Conservation (phyloP, 2,329 filamentous ascomycete species). For the Hypoxylon sp. region DNA sequence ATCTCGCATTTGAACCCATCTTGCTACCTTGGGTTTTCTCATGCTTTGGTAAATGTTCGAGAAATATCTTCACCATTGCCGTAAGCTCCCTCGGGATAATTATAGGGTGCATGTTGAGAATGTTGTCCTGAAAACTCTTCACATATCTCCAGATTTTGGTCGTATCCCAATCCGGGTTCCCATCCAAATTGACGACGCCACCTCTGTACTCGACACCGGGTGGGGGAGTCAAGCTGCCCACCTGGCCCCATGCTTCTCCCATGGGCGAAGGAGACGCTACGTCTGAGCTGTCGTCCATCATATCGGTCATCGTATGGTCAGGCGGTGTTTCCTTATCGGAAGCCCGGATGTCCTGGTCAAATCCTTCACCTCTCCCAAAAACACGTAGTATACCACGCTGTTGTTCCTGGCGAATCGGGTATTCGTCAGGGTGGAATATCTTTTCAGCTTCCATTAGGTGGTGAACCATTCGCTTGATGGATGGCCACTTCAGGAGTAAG, state of each 20-base stretch:
- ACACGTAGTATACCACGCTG: slow-evolving; percentile 80
- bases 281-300: slow-evolving; percentile 64
- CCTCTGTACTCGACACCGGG: slow-evolving; percentile 56
- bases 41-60: slow-evolving; percentile 62
- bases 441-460: slow-evolving; percentile 64
- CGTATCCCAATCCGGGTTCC: slow-evolving; percentile 69
- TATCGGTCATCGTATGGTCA: slow-evolving; percentile 56
- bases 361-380: slow-evolving; percentile 84
- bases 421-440: slow-evolving; percentile 74
- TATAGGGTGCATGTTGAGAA: slow-evolving; percentile 77
- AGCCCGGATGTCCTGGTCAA: slow-evolving; percentile 67
- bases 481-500: slow-evolving; percentile 80
- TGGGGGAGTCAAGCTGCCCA: slow-evolving; percentile 66
- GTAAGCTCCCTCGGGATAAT: slow-evolving; percentile 68
- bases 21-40: slow-evolving; percentile 46
- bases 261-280: slow-evolving; percentile 68
- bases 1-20: slow-evolving; percentile 49
- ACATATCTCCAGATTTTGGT: slow-evolving; percentile 68
- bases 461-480: slow-evolving; percentile 75
- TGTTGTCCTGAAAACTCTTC: slow-evolving; percentile 71
- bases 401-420: slow-evolving; percentile 83
- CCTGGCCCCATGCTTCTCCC: slow-evolving; percentile 70
- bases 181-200: slow-evolving; percentile 60
- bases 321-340: slow-evolving; percentile 60
- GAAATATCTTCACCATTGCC: slow-evolving; percentile 67